phyloP scores from a whole-genome alignment of 176 grass and related monocot species.

The Elaeis guineensis region DNA sequence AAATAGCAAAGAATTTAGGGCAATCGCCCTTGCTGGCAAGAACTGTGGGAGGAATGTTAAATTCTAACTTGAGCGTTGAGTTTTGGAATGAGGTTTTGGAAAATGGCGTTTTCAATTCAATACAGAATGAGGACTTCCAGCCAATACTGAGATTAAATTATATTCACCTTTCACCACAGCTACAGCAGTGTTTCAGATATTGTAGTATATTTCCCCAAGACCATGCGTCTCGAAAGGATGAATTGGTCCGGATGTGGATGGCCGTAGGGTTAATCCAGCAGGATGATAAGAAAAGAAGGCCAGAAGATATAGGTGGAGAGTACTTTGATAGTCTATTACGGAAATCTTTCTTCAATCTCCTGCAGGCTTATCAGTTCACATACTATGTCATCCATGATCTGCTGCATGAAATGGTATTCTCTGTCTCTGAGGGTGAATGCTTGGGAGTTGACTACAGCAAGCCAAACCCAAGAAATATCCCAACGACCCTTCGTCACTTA shows the following conservation, averaged over 20 bases:
- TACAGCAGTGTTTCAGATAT: constrained; percentile 14
- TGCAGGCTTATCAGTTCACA: rapidly evolving
- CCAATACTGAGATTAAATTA: constrained; percentile 23
- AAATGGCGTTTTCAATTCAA: constrained; percentile 13
- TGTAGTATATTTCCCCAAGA: no score
- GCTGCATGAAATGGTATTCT: constrained; percentile 17
- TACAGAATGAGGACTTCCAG: constrained; percentile 14
- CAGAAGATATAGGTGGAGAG: background rate
- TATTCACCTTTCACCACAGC: constrained; percentile 5
- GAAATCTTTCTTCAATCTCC: constrained; percentile 19
- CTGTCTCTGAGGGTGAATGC: constrained; percentile 15
- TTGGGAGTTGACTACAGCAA: constrained; percentile 1
- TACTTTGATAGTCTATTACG: constrained; percentile 14
- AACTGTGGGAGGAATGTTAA: constrained; percentile 40
- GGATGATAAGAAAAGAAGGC: background rate
- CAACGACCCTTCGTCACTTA: background rate
- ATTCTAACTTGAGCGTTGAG: constrained; percentile 4
- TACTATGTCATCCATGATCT: constrained; percentile 24
- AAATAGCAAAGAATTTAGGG: constrained; percentile 26
- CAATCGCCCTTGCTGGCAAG: constrained; percentile 38
- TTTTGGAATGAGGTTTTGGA: constrained; percentile 31
- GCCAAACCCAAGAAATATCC: background rate
- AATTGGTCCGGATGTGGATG: background rate
- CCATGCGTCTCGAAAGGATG: no score
- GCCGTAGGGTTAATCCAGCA: background rate